A percentile compares a stretch with the other conserved stretches of the same genome.
Evolutionary conservation across 495 filamentous ascomycete species (phyloP).

Genomic region (Podospora pseudocomata): DNA sequence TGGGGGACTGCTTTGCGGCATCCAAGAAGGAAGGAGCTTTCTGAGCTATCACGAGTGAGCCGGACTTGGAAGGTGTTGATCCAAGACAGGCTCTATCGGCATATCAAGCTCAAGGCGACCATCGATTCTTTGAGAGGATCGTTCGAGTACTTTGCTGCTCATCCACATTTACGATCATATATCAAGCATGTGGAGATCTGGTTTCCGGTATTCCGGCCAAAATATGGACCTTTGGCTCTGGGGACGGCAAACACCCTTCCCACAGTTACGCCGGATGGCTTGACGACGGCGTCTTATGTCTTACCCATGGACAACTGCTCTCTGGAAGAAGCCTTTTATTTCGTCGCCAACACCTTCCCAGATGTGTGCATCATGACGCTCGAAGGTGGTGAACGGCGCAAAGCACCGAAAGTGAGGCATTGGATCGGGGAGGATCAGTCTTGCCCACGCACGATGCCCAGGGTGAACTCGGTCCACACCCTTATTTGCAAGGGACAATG

Average conservation of each 20-base stretch:
- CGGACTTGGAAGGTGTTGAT: constrained; percentile 60
- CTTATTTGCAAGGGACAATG: constrained; percentile 70
- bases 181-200: constrained; percentile 71
- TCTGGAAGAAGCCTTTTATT: constrained; percentile 62
- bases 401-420: constrained; percentile 61
- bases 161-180: constrained; percentile 56
- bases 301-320: constrained; percentile 61
- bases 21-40: constrained; percentile 61
- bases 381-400: constrained; percentile 71
- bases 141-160: constrained; percentile 53
- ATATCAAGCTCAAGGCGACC: constrained; percentile 71
- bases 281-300: constrained; percentile 51
- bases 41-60: constrained; percentile 61
- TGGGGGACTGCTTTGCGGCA: constrained; percentile 66
- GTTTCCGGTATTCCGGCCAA: constrained; percentile 66
- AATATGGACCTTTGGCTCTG: constrained; percentile 41
- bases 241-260: constrained; percentile 42
- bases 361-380: constrained; percentile 64
- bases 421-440: constrained; percentile 39
- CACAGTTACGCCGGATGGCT: constrained; percentile 44
- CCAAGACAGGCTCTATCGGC: constrained; percentile 65
- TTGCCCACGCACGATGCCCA: constrained; percentile 28
- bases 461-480: constrained; percentile 45
- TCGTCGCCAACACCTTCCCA: constrained; percentile 54
- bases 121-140: constrained; percentile 53